Base-by-base conservation (phyloP, 2,329 filamentous ascomycete genomes). In the Simplicillium aogashimaense region DNA sequence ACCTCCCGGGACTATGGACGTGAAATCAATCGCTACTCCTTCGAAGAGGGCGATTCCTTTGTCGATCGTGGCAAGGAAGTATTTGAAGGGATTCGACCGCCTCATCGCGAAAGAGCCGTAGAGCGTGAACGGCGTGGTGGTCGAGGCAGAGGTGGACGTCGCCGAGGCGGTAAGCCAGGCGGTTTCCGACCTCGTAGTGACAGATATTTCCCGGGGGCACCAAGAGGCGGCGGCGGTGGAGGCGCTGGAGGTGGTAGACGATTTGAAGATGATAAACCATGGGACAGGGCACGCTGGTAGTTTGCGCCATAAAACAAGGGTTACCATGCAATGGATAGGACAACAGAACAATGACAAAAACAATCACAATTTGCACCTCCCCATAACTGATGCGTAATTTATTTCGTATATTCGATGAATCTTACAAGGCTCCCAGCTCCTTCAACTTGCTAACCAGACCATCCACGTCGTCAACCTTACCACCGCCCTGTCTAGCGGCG, bases 401-500 rank as follows among this genome's bases (percentile, higher is more conserved):
- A n/a, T n/a, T n/a, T n/a, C n/a, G n/a, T n/a, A n/a, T n/a, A n/a
- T n/a, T n/a, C n/a, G n/a, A n/a, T n/a, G n/a, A n/a, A n/a, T 25
- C 20, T 54, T 76, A 95, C 65, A 95, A 67, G 47, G 89, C 92
- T 51, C 92, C 92, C 49, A 98, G 69, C 70, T 98, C 90, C 77
- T 97, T 97, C 58, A 98, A 70, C 75, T 92, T 95, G 43, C 75
- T 65, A 54, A 98, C 81, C 64, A 98, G 77, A n/a, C 89, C 88
- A 63, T 94, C 88, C 16, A 98, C 92, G 69, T 95, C 84, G 57
- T 95, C 88, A 15, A 98, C 92, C 78, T 97, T 98, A 51, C 87
- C 88, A 53, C 92, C 92, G 32, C 92, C 92, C 67, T 95, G 80
- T 63, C 92, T 76, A 47, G 85, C 70, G 38, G 87, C 76, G 41